A percentile compares a stretch with the other conserved stretches of the same genome.
These are phyloP conservation scores for Golubevia pallescens DNA, from an alignment of 1,284 basidiomycete species.

Conservation along the genomic window DNA sequence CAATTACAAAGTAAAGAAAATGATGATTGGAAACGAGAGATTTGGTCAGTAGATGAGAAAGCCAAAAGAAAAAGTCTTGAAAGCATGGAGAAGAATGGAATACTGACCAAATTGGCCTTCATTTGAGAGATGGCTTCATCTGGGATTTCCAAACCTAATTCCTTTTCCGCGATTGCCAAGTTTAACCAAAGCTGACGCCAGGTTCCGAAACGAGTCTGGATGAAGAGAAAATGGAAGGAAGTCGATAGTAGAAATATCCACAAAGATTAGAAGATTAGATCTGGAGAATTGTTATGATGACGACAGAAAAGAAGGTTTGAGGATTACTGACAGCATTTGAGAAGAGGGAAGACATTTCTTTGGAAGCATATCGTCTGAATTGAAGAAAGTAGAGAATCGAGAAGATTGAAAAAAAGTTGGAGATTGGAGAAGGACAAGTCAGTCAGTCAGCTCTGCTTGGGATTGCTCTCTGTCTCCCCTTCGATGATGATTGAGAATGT, in stretches of 20 bases:
- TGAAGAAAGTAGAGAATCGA: conserved; percentile 17
- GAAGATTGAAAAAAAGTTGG: too few relatives aligned
- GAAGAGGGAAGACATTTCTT: conserved; percentile 97
- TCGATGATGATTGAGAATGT: too few relatives aligned
- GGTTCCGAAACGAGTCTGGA: conserved; percentile 90
- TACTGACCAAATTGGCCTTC: conserved; percentile 81
- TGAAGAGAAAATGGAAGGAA: neutral
- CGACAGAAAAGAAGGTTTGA: neutral
- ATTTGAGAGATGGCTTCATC: conserved; percentile 93
- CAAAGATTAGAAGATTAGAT: neutral
- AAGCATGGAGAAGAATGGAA: neutral
- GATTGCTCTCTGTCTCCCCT: too few relatives aligned
- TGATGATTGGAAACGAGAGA: neutral
- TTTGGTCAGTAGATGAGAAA: neutral
- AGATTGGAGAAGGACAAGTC: too few relatives aligned
- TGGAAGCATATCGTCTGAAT: conserved; percentile 92
- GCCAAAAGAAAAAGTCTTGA: neutral
- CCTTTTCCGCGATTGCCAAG: conserved; percentile 93
- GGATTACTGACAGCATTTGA: conserved; percentile 76
- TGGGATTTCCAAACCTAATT: conserved; percentile 87
- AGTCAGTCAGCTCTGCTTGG: too few relatives aligned
- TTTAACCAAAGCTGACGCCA: conserved; percentile 97
- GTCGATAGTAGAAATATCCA: neutral
- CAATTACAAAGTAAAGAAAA: neutral
- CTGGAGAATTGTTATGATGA: conserved; percentile 4